A percentile compares a stretch with the other conserved stretches of the same genome.
Evolutionary conservation across 192 early-diverging fungal species (phyloP).

Genomic region (Coemansia furcata): DNA sequence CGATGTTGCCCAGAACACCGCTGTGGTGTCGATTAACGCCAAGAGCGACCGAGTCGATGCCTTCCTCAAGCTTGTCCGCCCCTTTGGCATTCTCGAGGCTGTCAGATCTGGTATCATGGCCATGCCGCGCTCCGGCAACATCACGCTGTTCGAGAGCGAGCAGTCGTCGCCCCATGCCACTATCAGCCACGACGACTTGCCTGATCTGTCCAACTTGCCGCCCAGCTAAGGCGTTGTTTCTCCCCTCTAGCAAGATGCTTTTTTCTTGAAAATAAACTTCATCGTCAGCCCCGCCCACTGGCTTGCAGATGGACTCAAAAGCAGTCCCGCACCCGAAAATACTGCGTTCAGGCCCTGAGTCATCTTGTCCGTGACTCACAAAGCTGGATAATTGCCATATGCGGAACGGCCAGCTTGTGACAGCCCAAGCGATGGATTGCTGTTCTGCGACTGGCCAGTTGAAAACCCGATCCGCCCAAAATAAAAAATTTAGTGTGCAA

Average conservation of each 20-base stretch:
- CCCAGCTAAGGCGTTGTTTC: constrained; percentile 67
- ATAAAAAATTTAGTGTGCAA: background rate
- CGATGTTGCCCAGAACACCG: constrained; percentile 80
- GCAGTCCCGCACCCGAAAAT: background rate
- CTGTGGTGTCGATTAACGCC: constrained; percentile 85
- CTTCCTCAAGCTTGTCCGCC: constrained; percentile 89
- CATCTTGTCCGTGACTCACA: constrained; percentile 13
- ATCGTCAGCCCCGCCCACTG: background rate
- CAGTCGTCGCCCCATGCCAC: constrained; percentile 63
- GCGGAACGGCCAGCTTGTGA: constrained; percentile 3
- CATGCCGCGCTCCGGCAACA: constrained; percentile 88
- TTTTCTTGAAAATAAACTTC: background rate
- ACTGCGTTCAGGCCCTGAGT: constrained; percentile 7
- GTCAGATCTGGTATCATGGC: constrained; percentile 95
- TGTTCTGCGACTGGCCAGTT: background rate
- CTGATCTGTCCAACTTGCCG: constrained; percentile 79
- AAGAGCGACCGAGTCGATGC: constrained; percentile 86
- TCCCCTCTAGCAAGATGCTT: background rate
- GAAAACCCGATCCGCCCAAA: background rate
- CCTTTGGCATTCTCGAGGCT: constrained; percentile 94
- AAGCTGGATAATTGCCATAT: background rate
- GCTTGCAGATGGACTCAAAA: background rate
- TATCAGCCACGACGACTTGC: constrained; percentile 57
- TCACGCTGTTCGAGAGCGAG: constrained; percentile 70
- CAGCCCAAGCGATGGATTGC: background rate